These are phyloP conservation scores for Oryza brachyantha DNA, from an alignment of 176 grass and related monocot genomes.

Conservation along the genomic window DNA sequence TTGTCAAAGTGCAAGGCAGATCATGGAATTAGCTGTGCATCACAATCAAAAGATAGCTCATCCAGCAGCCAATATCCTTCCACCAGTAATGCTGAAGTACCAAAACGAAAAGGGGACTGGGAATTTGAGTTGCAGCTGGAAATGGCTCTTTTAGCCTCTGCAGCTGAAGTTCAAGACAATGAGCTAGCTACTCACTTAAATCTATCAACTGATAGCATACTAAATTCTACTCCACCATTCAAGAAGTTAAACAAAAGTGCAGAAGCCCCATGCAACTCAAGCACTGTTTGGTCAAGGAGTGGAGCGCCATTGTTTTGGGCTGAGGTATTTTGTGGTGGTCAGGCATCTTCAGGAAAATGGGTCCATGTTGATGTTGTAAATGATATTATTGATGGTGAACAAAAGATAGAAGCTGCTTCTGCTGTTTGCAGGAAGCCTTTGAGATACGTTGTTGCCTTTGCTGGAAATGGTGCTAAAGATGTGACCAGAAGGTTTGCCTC, in stretches of 20 bases:
- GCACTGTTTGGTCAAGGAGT: slow-evolving; percentile 78
- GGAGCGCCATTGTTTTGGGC: slow-evolving; percentile 74
- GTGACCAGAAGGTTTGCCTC: slow-evolving; percentile 81
- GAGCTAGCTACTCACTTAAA: slow-evolving; percentile 20
- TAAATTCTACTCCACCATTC: slow-evolving; percentile 29
- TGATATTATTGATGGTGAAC: slow-evolving; percentile 78
- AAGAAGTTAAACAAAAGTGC: slow-evolving; percentile 47
- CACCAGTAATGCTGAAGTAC: slow-evolving; percentile 41
- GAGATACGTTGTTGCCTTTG: slow-evolving; percentile 90
- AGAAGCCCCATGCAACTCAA: slow-evolving; percentile 48
- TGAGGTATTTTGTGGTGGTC: slow-evolving; percentile 73
- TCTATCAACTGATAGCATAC: slow-evolving; percentile 31
- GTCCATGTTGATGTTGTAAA: slow-evolving; percentile 91
- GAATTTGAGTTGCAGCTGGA: slow-evolving; percentile 88
- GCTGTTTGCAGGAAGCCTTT: slow-evolving; percentile 80
- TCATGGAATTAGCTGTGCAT: slow-evolving; percentile 26
- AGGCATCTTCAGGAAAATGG: slow-evolving; percentile 74
- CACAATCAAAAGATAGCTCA: slow-evolving; percentile 31
- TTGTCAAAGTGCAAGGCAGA: slow-evolving; percentile 35
- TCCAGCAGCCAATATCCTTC: slow-evolving; percentile 20
- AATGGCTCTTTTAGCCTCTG: slow-evolving; percentile 91
- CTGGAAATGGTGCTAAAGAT: slow-evolving; percentile 92
- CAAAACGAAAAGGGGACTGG: slow-evolving; percentile 75
- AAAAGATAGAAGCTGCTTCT: slow-evolving; percentile 72
- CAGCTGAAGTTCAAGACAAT: slow-evolving; percentile 35